A percentile compares a stretch with the other conserved stretches of the same genome.
Conservation (phyloP, 331 rosid genomes). For the Ulmus americana region DNA sequence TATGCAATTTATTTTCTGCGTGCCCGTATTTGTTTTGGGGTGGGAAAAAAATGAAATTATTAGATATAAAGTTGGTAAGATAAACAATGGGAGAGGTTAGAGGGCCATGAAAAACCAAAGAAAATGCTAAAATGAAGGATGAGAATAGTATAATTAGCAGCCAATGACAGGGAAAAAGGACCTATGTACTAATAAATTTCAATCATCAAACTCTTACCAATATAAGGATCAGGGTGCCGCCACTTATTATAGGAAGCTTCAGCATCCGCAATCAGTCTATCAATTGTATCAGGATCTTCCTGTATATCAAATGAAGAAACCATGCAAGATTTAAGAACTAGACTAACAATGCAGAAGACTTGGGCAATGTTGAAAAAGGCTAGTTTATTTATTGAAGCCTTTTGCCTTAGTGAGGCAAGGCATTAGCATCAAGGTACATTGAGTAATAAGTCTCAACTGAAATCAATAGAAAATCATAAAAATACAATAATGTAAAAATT, state of each 20-base stretch:
- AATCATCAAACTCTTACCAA: slow-evolving; percentile 40
- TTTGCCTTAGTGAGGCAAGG: too few species aligned
- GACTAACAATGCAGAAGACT: slow-evolving; percentile 1
- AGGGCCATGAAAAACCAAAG: background rate
- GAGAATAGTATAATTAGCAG: background rate
- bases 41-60: background rate
- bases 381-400: too few species aligned
- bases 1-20: background rate
- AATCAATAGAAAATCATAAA: too few species aligned
- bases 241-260: slow-evolving; percentile 76
- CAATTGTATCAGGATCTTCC: slow-evolving; percentile 82
- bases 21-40: background rate
- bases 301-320: slow-evolving; percentile 26
- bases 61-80: background rate
- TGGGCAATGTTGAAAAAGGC: too few species aligned
- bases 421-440: too few species aligned
- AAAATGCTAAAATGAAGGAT: background rate
- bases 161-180: background rate
- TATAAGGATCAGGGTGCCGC: slow-evolving; percentile 96
- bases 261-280: slow-evolving; percentile 58
- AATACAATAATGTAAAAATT: too few species aligned
- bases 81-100: background rate
- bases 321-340: slow-evolving; percentile 6
- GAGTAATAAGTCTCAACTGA: too few species aligned
- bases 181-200: background rate